Percentiles rank a stretch among this genome's conserved stretches.
Evolutionary conservation across 495 filamentous ascomycete species (phyloP).

Genomic region (Penicillium subrubescens): DNA sequence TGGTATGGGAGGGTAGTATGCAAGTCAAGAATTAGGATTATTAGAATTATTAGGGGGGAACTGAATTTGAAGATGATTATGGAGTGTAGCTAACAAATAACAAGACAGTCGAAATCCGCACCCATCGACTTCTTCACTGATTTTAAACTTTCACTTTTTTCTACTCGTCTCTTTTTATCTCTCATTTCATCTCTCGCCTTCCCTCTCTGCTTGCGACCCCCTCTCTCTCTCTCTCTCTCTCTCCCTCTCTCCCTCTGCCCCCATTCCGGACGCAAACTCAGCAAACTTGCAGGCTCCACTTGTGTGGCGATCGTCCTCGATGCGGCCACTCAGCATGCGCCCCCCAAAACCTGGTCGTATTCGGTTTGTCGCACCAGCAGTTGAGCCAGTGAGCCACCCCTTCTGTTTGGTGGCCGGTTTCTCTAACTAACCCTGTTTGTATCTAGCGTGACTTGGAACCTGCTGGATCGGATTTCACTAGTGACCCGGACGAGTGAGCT

Average conservation of each 20-base stretch:
- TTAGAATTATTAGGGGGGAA: background rate
- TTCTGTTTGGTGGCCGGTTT: background rate
- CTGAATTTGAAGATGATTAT: too few species aligned
- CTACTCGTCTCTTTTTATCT: background rate
- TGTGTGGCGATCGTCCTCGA: conserved; percentile 19
- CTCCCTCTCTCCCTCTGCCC: background rate
- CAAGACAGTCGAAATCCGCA: background rate
- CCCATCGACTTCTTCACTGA: background rate
- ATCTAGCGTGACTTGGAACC: background rate
- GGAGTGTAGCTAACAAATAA: too few species aligned
- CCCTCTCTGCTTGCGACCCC: background rate
- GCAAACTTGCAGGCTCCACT: conserved; percentile 18
- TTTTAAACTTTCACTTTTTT: background rate
- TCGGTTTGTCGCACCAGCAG: background rate
- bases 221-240: too few species aligned
- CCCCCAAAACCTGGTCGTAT: background rate
- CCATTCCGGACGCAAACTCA: conserved; percentile 18
- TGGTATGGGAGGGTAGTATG: background rate
- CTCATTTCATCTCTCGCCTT: background rate
- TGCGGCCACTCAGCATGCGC: conserved; percentile 17
- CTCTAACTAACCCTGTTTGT: background rate
- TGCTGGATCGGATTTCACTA: background rate
- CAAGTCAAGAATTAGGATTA: background rate
- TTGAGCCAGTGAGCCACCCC: background rate
- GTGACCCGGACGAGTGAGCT: background rate